Evolutionary conservation across 2,329 filamentous ascomycete species (phyloP), one percentile per base, ranked within the genome.

Genomic region (Stagonosporopsis rhizophila): DNA sequence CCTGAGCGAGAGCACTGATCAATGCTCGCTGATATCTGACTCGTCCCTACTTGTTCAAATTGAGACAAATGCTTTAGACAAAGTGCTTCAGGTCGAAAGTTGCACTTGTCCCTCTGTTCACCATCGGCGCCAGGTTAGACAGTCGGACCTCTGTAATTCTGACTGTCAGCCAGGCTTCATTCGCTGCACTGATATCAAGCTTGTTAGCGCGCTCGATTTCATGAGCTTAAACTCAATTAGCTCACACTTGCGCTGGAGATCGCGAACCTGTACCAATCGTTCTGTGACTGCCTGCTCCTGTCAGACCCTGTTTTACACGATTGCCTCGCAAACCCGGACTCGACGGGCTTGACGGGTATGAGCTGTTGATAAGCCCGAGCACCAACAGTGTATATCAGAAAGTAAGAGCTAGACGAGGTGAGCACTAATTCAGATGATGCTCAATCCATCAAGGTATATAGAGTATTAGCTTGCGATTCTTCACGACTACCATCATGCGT

Each of bases 401-500:
- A 7, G 1, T 19, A 12, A 27, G 2, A 11, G 17, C 20, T 12
- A 12, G 19, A 12, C 8, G 2, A 12, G 35, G 12, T 12, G 35
- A 12, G 12, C 17, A 7, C 2, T 2, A 9, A 28, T 42, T 20
- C 8, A 42, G 23, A 22, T 8, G 3, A n/a, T 35, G 14, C 14
- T 34, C 28, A 34, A 17, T 19, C 15, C 38, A n/a, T 7, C 20
- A 25, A 2, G n/a, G 11, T n/a, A 41, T 2, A 17, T n/a, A 17
- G 17, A 7, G 32, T 7, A 35, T 15, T 17, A n/a, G n/a, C 32
- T 35, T 15, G 9, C 3, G 8, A 7, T 8, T 25, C 23, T 25
- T 11, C 19, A 38, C n/a, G 6, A 4, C 30, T 37, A 12, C 28
- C 42, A 39, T 22, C 12, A 63, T 77, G 34, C 74, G 75, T 56